A percentile compares a stretch with the other conserved stretches of the same genome.
Evolutionary conservation across 331 rosid species (phyloP).

Genomic region (Phaseolus coccineus): DNA sequence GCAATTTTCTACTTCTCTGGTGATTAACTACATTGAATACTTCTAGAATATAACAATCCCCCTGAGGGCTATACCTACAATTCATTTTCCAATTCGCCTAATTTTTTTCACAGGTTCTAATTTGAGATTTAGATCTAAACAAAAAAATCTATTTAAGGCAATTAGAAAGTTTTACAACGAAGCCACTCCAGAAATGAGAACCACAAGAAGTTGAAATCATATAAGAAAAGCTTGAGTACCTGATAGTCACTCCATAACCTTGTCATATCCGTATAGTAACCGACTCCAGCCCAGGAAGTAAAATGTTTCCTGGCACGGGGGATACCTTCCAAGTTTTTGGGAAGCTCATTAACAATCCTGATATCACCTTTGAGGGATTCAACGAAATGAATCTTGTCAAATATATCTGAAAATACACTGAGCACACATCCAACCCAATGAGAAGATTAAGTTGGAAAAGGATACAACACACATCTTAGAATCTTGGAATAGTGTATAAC

Average conservation of each 20-base stretch:
- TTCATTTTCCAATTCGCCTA: background rate
- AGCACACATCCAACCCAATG: conserved; percentile 32
- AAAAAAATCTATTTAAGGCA: conserved; percentile 4
- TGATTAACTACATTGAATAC: background rate
- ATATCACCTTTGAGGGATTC: conserved; percentile 74
- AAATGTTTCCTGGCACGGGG: conserved; percentile 94
- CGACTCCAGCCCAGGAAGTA: conserved; percentile 76
- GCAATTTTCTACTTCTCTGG: background rate
- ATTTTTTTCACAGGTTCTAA: conserved; percentile 32
- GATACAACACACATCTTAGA: conserved; percentile 15
- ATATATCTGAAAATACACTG: conserved; percentile 91
- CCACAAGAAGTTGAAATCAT: conserved; percentile 31
- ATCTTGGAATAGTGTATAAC: conserved; percentile 23
- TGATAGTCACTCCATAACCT: conserved; percentile 80
- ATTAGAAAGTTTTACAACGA: conserved; percentile 32
- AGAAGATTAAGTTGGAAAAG: conserved; percentile 28
- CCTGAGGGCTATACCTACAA: background rate
- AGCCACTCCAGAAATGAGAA: conserved; percentile 37
- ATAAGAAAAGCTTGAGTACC: conserved; percentile 57
- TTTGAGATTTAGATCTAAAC: conserved; percentile 8
- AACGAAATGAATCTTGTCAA: conserved; percentile 84
- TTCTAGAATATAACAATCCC: background rate
- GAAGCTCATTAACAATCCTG: conserved; percentile 74
- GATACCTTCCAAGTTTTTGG: conserved; percentile 67
- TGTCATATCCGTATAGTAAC: conserved; percentile 83